phyloP scores from a whole-genome alignment of 1,284 basidiomycete species.

The Paramarasmius palmivorus region DNA sequence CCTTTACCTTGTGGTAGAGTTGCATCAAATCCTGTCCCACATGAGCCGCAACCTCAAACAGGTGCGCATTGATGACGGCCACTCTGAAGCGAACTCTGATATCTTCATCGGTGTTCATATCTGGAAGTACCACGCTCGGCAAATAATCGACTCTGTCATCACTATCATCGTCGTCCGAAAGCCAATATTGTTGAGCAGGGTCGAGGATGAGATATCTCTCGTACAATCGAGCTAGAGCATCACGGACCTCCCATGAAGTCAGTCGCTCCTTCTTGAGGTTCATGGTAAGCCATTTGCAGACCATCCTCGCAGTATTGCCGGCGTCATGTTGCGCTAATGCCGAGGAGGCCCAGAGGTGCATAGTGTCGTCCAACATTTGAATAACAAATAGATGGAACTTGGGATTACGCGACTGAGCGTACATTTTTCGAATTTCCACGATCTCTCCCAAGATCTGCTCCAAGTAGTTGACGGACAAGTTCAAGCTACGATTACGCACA shows the following conservation, averaged over 20 bases:
- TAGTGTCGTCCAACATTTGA: constrained; percentile 67
- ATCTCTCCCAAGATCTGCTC: constrained; percentile 57
- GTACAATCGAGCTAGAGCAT: constrained; percentile 66
- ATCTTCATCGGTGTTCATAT: constrained; percentile 69
- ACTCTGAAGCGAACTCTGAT: constrained; percentile 85
- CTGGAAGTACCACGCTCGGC: constrained; percentile 52
- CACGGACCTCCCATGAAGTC: constrained; percentile 69
- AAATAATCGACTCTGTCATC: constrained; percentile 35
- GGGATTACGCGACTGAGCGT: constrained; percentile 61
- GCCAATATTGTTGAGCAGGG: constrained; percentile 56
- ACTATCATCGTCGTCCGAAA: constrained; percentile 25
- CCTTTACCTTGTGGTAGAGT: constrained; percentile 48
- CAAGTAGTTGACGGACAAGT: constrained; percentile 51
- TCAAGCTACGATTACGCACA: constrained; percentile 54
- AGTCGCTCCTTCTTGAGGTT: constrained; percentile 45
- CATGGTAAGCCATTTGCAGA: constrained; percentile 57
- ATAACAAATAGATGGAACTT: constrained; percentile 55
- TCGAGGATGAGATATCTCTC: constrained; percentile 66
- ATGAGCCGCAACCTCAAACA: constrained; percentile 50
- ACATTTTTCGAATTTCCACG: constrained; percentile 51
- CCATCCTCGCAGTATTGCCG: constrained; percentile 41
- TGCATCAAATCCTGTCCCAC: constrained; percentile 28
- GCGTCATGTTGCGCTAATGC: constrained; percentile 37
- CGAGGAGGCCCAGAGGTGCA: constrained; percentile 59
- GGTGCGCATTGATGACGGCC: constrained; percentile 59